A percentile compares a stretch with the other conserved stretches of the same genome.
Evolutionary conservation across 2,329 filamentous ascomycete species (phyloP).

Genomic region (Fusarium praegraminearum): DNA sequence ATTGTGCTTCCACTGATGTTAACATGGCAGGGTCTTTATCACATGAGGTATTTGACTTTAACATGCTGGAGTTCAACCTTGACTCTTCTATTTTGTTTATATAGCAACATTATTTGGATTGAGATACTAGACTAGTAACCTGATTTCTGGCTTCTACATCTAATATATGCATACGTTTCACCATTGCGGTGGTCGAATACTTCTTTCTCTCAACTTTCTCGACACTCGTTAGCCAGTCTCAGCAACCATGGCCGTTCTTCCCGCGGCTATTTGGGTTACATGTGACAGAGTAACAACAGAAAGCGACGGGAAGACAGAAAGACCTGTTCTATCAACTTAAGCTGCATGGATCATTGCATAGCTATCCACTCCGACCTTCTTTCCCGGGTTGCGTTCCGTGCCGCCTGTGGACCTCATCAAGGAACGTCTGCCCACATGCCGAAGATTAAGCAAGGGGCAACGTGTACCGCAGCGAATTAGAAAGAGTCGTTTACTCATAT

Average conservation of each 20-base stretch:
- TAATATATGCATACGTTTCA: too few species aligned
- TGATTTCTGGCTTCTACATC: accelerated
- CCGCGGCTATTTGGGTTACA: too few species aligned
- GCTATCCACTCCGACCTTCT: not conserved
- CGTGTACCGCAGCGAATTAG: not conserved
- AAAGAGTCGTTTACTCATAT: not conserved
- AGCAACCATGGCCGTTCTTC: too few species aligned
- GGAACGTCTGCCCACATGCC: slow-evolving; percentile 10
- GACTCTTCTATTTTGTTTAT: not conserved
- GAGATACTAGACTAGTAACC: too few species aligned
- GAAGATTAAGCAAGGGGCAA: not conserved
- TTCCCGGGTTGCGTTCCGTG: not conserved
- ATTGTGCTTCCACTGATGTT: not conserved
- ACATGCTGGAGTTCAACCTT: not conserved
- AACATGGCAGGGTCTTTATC: not conserved
- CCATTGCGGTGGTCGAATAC: too few species aligned
- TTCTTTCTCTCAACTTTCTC: too few species aligned
- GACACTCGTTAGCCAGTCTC: too few species aligned
- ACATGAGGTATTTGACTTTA: not conserved
- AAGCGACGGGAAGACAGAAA: accelerated
- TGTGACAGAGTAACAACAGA: not conserved
- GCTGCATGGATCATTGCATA: not conserved
- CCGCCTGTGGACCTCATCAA: not conserved
- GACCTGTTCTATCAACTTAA: not conserved
- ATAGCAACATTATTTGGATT: not conserved